phyloP scores from a whole-genome alignment of 345 rosid species.

The Eucalyptus regnans region DNA sequence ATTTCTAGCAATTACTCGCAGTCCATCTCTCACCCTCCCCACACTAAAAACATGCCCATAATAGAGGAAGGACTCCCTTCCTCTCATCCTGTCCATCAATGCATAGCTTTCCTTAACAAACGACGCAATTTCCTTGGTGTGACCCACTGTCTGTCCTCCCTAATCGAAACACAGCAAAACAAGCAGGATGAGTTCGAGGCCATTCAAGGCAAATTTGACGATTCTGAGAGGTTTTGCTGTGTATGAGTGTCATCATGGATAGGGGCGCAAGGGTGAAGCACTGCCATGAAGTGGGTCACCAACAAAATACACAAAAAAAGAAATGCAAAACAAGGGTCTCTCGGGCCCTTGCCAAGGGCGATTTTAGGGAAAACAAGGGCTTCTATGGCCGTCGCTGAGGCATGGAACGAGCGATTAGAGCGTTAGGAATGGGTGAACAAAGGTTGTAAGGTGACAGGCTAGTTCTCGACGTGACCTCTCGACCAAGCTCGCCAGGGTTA shows the following conservation, averaged over 20 bases:
- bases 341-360: not conserved
- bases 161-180: too few relatives aligned
- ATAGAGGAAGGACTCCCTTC: not conserved
- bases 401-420: not conserved
- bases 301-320: too few relatives aligned
- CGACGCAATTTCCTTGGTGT: not conserved
- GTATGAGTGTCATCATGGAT: not conserved
- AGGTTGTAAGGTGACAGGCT: not conserved
- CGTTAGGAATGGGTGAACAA: not conserved
- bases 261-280: not conserved
- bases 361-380: not conserved
- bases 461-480: not conserved
- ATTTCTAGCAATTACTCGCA: not conserved
- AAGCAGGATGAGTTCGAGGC: not conserved
- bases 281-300: not conserved
- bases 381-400: not conserved
- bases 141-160: not conserved
- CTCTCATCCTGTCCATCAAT: not conserved
- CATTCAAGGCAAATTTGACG: not conserved
- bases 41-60: not conserved
- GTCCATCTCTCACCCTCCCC: not conserved
- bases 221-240: not conserved
- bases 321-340: not conserved
- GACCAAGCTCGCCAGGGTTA: not conserved
- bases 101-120: not conserved